Base-by-base conservation (phyloP, 2,329 filamentous ascomycete genomes). In the Dothiorella sarmentorum region DNA sequence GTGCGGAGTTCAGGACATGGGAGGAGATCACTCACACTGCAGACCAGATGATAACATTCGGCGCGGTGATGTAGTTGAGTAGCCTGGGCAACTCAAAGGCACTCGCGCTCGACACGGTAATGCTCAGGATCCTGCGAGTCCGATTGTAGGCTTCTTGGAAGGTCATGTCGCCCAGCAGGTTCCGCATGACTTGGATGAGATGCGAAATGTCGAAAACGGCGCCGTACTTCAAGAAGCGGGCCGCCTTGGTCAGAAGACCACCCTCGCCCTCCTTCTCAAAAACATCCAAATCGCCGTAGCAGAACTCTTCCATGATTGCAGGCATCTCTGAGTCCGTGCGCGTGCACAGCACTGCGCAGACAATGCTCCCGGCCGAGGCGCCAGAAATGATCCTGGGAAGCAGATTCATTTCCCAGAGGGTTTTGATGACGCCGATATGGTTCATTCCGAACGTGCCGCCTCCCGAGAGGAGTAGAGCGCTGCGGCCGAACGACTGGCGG, bases 141-240 rank as follows among this genome's bases (percentile, higher is more conserved):
- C 91, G 87, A 69, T 96, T 96, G 76, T 97, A 97, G 0, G 91
- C 91, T 73, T 97, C 93, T 68, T 93, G 90, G 65, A 97, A 97
- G 0, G 93, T 97, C 66, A 96, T 87, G 66, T 97, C 90, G 35
- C 91, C 91, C 7, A 96, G 80, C 67, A 94, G 78, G 29, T 80
- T 80, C 57, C 85, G 84, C 90, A 97, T 94, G 5, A 96, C 91
- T 45, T 87, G 82, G 2, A 84, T 87, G 49, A 97, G 76, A 71
- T 96, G 86, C 22, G 83, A 83, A 66, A 95, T 95, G 68, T 97
- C 91, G 62, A 92, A 90, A 77, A 93, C 87, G 44, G 86, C 87
- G 0, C 91, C 90, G 65, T 89, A 83, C n/a, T 90, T 95, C 31
- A 95, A 75, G 51, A 96, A 79, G 27, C 90, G 82, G 17, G 85